A percentile compares a stretch with the other conserved stretches of the same genome.
These are phyloP conservation scores for Fusarium clavum DNA, from an alignment of 2,329 filamentous ascomycete species.

Conservation along the genomic window DNA sequence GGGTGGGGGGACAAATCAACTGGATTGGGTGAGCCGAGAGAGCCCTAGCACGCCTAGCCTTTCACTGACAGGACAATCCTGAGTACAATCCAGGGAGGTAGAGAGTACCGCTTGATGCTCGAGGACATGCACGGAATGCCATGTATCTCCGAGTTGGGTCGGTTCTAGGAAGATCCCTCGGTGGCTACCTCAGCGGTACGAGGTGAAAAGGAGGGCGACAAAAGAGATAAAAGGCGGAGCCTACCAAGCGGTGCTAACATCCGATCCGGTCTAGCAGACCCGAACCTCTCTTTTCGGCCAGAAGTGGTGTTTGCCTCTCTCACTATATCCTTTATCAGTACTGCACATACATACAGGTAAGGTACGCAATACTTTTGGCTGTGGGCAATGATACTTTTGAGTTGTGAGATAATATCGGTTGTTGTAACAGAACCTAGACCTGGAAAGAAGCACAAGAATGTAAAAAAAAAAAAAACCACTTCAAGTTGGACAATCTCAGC, in stretches of 20 bases:
- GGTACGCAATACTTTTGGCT: neutral
- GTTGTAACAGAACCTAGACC: neutral
- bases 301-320: constrained; percentile 15
- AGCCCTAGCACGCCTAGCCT: constrained; percentile 27
- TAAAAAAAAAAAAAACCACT: neutral
- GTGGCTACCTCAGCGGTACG: constrained; percentile 30
- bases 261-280: constrained; percentile 27
- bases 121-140: constrained; percentile 12
- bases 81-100: neutral
- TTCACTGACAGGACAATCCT: constrained; percentile 26
- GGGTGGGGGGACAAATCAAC: constrained; percentile 17
- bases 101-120: neutral
- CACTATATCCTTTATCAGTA: neutral
- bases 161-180: constrained; percentile 33
- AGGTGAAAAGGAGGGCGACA: constrained; percentile 39
- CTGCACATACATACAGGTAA: neutral
- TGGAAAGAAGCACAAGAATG: neutral
- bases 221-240: constrained; percentile 42
- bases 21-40: constrained; percentile 9
- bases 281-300: constrained; percentile 24
- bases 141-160: constrained; percentile 35
- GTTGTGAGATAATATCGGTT: constrained; percentile 2
- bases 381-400: neutral
- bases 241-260: constrained; percentile 27
- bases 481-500: constrained; percentile 5